Base-by-base conservation (phyloP, 1,139 yeast species). In the Suhomyces maxii region DNA sequence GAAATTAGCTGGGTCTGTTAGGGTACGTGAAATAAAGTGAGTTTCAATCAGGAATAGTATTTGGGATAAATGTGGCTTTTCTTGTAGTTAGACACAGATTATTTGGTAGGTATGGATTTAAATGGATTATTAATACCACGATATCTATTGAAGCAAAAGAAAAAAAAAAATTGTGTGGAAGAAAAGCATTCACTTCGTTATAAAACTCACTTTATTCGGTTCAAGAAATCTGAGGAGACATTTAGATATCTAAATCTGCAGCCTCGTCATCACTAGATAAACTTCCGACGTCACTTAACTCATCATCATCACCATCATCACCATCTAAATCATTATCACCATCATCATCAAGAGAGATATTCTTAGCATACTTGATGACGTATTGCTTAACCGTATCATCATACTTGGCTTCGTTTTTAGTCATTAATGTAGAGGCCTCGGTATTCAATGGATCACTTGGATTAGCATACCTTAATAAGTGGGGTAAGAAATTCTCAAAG, bases 371-470 rank as follows among this genome's bases (percentile, higher is more conserved):
- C 60, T 78, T 80, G 58, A 73, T 72, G 30, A 91, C 96, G 60
- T 89, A 89, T 37, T 79, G 78, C 58, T 79, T 81, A 12, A 93
- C 96, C 54, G 81, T 84, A 46, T 76, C 82, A 47, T 79, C 82
- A 63, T 91, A 93, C 46, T 78, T 70, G 37, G 76, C 70, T 51
- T 83, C 86, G 56, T 89, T 90, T 53, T 85, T 80, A 53, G 86
- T 76, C 73, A 89, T 82, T 52, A 93, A 69, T 26, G 87, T 82
- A 7, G 96, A 89, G 0, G 99, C 99, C 55, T 89, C 95, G 26
- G 93, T 86, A 60, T 93, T 93, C 53, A 93, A 75, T 1, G 99
- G 99, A 64, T 93, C 99, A 31, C 93, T 77, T 1, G 98, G 95
- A 60, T 93, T 93, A 26, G 98, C 98, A 61, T 93, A 93, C 49